Evolutionary conservation across 148 eudicot genomes (phyloP).

Genomic region (Limonium bicolor): DNA sequence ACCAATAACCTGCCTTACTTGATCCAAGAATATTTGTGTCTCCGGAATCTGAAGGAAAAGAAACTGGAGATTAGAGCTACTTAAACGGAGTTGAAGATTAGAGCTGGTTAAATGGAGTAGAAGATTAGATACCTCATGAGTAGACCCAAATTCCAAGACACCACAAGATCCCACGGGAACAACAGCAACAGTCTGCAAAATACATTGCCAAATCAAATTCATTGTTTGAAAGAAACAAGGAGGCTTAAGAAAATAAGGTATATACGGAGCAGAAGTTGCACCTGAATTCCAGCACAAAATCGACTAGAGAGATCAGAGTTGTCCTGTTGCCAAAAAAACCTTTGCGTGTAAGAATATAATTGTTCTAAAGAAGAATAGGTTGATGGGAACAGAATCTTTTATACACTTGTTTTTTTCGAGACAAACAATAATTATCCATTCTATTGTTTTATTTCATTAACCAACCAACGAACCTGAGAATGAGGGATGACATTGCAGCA

Average conservation of each 20-base stretch:
- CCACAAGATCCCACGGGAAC: conserved; percentile 63
- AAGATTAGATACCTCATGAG: conserved; percentile 53
- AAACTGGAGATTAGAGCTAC: no score
- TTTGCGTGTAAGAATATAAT: background rate
- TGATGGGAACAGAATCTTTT: background rate
- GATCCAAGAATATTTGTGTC: conserved; percentile 34
- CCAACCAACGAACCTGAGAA: conserved; percentile 19
- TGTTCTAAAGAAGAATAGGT: background rate
- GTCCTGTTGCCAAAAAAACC: conserved; percentile 23
- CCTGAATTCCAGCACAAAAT: conserved; percentile 31
- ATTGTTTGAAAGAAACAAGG: background rate
- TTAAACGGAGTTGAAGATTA: no score
- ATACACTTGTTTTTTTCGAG: no score
- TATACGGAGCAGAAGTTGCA: background rate
- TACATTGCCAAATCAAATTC: background rate
- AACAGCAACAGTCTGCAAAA: conserved; percentile 61
- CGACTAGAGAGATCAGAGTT: conserved; percentile 31
- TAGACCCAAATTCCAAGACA: conserved; percentile 75
- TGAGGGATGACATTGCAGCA: background rate
- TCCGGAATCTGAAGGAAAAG: conserved; percentile 32
- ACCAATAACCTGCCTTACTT: conserved; percentile 23
- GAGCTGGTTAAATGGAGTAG: background rate
- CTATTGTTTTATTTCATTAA: background rate
- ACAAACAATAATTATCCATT: background rate
- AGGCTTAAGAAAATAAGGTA: background rate